Base-by-base conservation (phyloP, 2,329 filamentous ascomycete species). In the Elsinoe batatas region DNA sequence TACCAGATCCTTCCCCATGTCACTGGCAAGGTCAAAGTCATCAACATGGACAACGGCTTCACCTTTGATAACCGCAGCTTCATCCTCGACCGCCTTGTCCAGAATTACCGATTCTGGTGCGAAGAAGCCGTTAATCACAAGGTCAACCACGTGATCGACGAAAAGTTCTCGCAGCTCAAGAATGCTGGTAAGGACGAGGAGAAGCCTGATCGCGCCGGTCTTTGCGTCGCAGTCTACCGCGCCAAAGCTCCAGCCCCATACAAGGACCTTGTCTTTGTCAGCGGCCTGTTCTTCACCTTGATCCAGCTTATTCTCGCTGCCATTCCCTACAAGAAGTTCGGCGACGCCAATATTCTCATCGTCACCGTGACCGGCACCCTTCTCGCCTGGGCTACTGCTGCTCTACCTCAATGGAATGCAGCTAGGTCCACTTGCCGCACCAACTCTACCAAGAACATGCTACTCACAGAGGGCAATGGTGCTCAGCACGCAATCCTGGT, bases 41-140 rank as follows among this genome's bases (percentile, higher is more conserved):
- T 60, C n/a, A 59, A 62, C 36, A 63, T 64, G 58, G 59, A 64
- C 22, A 58, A 60, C 10, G 63, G 62, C 5, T 64, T 61, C 43
- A 18, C 8, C 7, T 22, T 18, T 12, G 40, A 44, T 6, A 44
- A 44, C 10, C 20, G 26, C 10, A 44, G 26, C n/a, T 44, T 18
- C n/a, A 44, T 22, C 18, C 38, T 42, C 15, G 15, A 42, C 15
- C 38, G 38, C 18, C 13, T 42, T 18, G 38, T 42, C 38, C 18
- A 18, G 15, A 18, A 42, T 18, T 42, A 18, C 38, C 7, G 11
- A 42, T 13, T n/a, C n/a, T 42, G 38, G 38, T 8, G 15, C 15
- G 38, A 42, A 11, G 2, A 10, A 15, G 15, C 15, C 15, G 38
- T 42, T 15, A 11, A 11, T 15, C 6, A 20, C 15, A 42, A 42